A percentile compares a stretch with the other conserved stretches of the same genome.
phyloP scores from a whole-genome alignment of 805 yeast genomes.

The Starmerella scarabaei region DNA sequence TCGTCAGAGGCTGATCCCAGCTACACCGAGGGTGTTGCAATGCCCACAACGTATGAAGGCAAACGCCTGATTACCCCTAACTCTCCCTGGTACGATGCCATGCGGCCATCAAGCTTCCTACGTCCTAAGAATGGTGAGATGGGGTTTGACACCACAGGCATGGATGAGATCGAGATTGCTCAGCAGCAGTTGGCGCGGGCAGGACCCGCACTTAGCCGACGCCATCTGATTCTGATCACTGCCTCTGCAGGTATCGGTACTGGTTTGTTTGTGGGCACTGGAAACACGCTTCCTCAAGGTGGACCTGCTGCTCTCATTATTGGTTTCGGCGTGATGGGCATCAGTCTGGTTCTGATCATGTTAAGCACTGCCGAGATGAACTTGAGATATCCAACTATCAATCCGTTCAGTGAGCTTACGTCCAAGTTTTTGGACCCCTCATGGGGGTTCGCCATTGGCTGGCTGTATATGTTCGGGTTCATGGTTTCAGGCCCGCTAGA shows the following conservation, averaged over 20 bases:
- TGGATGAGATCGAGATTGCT: slow-evolving; percentile 26
- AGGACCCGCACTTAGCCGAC: slow-evolving; percentile 25
- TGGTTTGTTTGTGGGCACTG: slow-evolving; percentile 67
- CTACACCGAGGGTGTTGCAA: too few species aligned
- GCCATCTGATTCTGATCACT: slow-evolving; percentile 60
- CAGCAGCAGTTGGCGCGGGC: slow-evolving; percentile 35
- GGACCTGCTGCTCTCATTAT: slow-evolving; percentile 49
- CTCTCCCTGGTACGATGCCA: slow-evolving; percentile 13
- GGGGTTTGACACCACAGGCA: slow-evolving; percentile 14
- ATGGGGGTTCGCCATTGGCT: slow-evolving; percentile 57
- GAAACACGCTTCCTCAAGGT: slow-evolving; percentile 51
- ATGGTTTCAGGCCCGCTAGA: slow-evolving; percentile 50
- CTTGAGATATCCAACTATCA: slow-evolving; percentile 49
- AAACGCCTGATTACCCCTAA: slow-evolving; percentile 13
- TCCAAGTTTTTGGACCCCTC: slow-evolving; percentile 53
- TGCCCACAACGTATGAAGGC: too few species aligned
- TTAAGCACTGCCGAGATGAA: slow-evolving; percentile 58
- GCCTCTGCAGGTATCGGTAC: slow-evolving; percentile 78
- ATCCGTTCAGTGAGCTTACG: slow-evolving; percentile 55
- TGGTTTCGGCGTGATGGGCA: slow-evolving; percentile 58
- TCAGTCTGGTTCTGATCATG: slow-evolving; percentile 56
- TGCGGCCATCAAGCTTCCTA: slow-evolving; percentile 26
- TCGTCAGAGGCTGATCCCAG: too few species aligned
- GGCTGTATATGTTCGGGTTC: slow-evolving; percentile 44
- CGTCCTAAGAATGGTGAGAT: slow-evolving; percentile 32